phyloP scores from a whole-genome alignment of 1,139 yeast genomes.

The Eremothecium cymbalariae region DNA sequence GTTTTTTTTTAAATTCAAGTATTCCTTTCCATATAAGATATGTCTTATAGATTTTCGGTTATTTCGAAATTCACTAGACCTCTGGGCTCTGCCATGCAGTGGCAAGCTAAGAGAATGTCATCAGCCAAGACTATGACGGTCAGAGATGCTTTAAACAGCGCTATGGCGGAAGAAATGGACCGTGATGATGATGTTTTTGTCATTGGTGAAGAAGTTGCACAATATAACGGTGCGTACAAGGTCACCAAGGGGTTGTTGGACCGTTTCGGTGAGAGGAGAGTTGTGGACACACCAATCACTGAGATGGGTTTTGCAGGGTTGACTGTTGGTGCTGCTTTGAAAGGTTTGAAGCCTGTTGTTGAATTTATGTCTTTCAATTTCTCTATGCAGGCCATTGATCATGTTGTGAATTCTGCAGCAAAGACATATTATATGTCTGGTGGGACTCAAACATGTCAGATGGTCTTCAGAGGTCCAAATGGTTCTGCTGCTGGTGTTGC shows the following conservation, averaged over 20 bases:
- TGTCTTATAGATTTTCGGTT: slow-evolving; percentile 10
- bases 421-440: slow-evolving; percentile 99
- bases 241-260: slow-evolving; percentile 92
- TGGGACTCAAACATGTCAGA: slow-evolving; percentile 94
- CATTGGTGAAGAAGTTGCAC: slow-evolving; percentile 99
- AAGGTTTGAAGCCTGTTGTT: slow-evolving; percentile 93
- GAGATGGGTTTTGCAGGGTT: slow-evolving; percentile 99
- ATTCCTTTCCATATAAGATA: slow-evolving; percentile 1
- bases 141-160: slow-evolving; percentile 93
- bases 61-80: slow-evolving; percentile 3
- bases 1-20: slow-evolving; percentile 1
- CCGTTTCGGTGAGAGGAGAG: slow-evolving; percentile 94
- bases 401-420: slow-evolving; percentile 96
- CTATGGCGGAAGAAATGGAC: slow-evolving; percentile 96
- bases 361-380: slow-evolving; percentile 99
- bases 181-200: slow-evolving; percentile 88
- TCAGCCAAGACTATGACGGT: slow-evolving; percentile 72
- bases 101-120: slow-evolving; percentile 21
- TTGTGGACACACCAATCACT: slow-evolving; percentile 96
- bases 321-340: slow-evolving; percentile 95
- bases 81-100: slow-evolving; percentile 3
- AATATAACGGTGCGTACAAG: slow-evolving; percentile 98
- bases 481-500: slow-evolving; percentile 99
- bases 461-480: slow-evolving; percentile 97
- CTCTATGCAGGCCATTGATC: slow-evolving; percentile 99